A percentile compares a stretch with the other conserved stretches of the same genome.
phyloP scores from a whole-genome alignment of 495 filamentous ascomycete genomes.

The Trypethelium eluteriae region DNA sequence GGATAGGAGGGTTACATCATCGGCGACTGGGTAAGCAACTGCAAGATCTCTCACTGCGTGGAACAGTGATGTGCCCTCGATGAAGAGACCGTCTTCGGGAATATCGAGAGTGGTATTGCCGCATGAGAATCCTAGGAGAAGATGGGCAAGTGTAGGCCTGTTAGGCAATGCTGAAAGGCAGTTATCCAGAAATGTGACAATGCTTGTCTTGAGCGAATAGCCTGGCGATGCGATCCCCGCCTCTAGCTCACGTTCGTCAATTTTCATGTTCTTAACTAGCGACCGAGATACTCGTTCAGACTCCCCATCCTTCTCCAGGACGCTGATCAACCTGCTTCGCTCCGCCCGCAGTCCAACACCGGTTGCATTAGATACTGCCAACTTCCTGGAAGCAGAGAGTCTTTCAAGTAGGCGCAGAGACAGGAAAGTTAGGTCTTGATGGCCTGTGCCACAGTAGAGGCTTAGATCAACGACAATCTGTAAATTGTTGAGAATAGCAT shows the following conservation, averaged over 20 bases:
- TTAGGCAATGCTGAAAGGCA: slow-evolving; percentile 63
- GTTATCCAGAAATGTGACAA: slow-evolving; percentile 74
- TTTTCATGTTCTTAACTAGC: slow-evolving; percentile 56
- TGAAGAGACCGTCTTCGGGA: slow-evolving; percentile 55
- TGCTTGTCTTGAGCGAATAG: slow-evolving; percentile 66
- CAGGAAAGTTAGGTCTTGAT: slow-evolving; percentile 63
- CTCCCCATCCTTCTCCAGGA: slow-evolving; percentile 63
- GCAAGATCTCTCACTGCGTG: slow-evolving; percentile 66
- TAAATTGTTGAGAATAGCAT: slow-evolving; percentile 76
- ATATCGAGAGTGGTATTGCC: slow-evolving; percentile 57
- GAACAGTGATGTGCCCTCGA: slow-evolving; percentile 63
- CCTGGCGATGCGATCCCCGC: slow-evolving; percentile 54
- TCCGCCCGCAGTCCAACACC: slow-evolving; percentile 38
- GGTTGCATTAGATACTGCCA: slow-evolving; percentile 39
- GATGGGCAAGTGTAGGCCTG: slow-evolving; percentile 75
- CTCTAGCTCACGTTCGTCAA: slow-evolving; percentile 54
- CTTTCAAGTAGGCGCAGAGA: slow-evolving; percentile 77
- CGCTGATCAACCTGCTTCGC: slow-evolving; percentile 71
- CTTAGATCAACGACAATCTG: slow-evolving; percentile 68
- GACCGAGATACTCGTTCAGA: slow-evolving; percentile 60
- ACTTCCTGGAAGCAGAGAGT: slow-evolving; percentile 69
- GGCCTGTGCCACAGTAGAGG: slow-evolving; percentile 72
- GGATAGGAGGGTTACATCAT: slow-evolving; percentile 54
- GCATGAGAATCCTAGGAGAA: slow-evolving; percentile 81
- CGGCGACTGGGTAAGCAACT: slow-evolving; percentile 51